These are phyloP conservation scores for Aspergillus affinis DNA, from an alignment of 495 filamentous ascomycete species.

Conservation along the genomic window DNA sequence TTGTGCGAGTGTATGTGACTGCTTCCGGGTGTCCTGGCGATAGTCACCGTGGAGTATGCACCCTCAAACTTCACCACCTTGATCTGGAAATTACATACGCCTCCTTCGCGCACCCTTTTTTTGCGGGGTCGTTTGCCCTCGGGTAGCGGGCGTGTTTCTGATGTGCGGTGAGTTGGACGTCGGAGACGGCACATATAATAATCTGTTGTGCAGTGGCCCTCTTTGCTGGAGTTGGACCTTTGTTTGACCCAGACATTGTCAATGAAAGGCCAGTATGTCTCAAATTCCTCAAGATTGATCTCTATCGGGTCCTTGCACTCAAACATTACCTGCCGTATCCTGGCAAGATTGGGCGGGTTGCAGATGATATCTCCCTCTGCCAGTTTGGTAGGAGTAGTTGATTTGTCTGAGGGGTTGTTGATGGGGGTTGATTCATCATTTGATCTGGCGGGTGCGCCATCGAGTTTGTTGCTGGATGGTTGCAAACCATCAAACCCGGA, in stretches of 20 bases:
- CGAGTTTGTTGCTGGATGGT: neutral
- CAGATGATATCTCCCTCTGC: constrained; percentile 25
- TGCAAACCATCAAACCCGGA: neutral
- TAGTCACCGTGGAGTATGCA: constrained; percentile 45
- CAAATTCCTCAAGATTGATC: constrained; percentile 50
- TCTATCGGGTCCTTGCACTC: constrained; percentile 54
- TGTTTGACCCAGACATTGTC: constrained; percentile 57
- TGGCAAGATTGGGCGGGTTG: constrained; percentile 47
- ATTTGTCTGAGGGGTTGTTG: neutral
- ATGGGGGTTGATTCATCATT: neutral
- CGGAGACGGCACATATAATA: constrained; percentile 55
- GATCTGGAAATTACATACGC: constrained; percentile 52
- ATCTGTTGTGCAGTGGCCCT: constrained; percentile 49
- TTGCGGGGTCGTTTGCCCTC: constrained; percentile 52
- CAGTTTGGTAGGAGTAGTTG: neutral
- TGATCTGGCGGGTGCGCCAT: neutral
- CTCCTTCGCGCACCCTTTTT: constrained; percentile 51
- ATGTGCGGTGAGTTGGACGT: constrained; percentile 41
- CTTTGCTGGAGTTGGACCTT: constrained; percentile 50
- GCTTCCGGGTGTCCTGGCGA: constrained; percentile 42
- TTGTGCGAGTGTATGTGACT: constrained; percentile 48
- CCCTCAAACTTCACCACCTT: constrained; percentile 52
- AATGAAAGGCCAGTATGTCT: constrained; percentile 55
- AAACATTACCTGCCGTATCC: constrained; percentile 48
- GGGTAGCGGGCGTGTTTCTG: constrained; percentile 46